A percentile compares a stretch with the other conserved stretches of the same genome.
Evolutionary conservation across 73 alveolate genomes (phyloP).

Genomic region (Paramecium primaurelia): DNA sequence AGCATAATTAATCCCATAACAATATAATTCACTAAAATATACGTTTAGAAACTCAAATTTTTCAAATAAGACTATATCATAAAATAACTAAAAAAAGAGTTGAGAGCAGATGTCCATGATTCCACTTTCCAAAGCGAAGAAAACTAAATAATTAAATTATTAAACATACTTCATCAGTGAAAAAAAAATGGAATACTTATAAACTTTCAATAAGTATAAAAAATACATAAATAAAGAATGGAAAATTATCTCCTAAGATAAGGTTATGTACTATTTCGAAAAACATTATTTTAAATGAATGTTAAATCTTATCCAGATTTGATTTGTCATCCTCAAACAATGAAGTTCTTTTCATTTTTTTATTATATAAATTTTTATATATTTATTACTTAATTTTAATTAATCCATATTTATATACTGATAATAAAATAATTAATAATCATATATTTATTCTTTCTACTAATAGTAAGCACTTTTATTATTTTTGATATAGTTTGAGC

Average conservation of each 20-base stretch:
- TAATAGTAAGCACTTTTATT: too few species aligned
- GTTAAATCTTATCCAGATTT: slow-evolving; percentile 45
- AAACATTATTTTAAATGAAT: slow-evolving; percentile 32
- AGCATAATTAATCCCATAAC: slow-evolving; percentile 41
- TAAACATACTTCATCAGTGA: slow-evolving; percentile 51
- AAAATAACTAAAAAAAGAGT: slow-evolving; percentile 50
- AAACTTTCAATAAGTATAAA: slow-evolving; percentile 51
- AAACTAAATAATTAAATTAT: slow-evolving; percentile 1
- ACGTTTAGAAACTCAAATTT: not conserved
- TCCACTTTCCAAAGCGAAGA: slow-evolving; percentile 42
- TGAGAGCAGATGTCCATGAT: not conserved
- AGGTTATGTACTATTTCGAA: slow-evolving; percentile 45
- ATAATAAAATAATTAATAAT: not conserved
- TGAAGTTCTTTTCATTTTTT: not conserved
- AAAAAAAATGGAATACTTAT: slow-evolving; percentile 28
- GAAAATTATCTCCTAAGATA: slow-evolving; percentile 40
- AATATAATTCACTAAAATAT: slow-evolving; percentile 43
- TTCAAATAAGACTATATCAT: slow-evolving; percentile 37
- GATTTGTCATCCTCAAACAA: slow-evolving; percentile 49
- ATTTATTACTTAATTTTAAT: not conserved
- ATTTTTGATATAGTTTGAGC: too few species aligned
- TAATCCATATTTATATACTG: not conserved
- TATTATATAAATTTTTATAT: not conserved
- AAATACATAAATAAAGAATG: slow-evolving; percentile 39
- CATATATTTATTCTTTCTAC: not conserved